Evolutionary conservation across 495 filamentous ascomycete species (phyloP), one percentile per base, ranked within the genome.

Genomic region (Talaromyces trachyspermus): DNA sequence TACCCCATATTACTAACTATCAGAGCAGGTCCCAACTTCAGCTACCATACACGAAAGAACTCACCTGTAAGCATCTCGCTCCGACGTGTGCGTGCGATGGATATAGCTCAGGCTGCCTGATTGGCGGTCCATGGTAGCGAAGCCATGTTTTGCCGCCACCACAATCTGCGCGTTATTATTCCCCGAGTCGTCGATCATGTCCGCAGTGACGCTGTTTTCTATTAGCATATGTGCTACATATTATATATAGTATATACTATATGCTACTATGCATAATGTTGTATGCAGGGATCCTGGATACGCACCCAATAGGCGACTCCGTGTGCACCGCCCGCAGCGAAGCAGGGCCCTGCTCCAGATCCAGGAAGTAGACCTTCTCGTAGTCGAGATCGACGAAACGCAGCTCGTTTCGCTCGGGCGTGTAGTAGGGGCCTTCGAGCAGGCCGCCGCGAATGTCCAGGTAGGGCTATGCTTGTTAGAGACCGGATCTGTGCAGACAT

Each of bases 351-450:
- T 76, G 63, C 26, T 60, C 66, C n/a, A 92, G 68, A 57, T 88
- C 77, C 48, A 95, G 71, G 25, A 70, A 69, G 66, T 94, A 89
- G 32, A 95, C 60, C 51, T 82, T 79, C 59, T 84, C 73, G 50
- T 86, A 78, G 64, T 81, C 86, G 64, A 95, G 92, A 68, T 97
- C 90, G 49, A 95, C 80, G 63, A 92, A 95, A 52, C 90, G 86
- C 30, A 95, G 77, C 49, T 78, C 78, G 53, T 88, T 76, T 32
- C 74, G 81, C 18, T 64, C 63, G 22, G 71, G 60, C 56, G 92
- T 86, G 64, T 84, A 86, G 69, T 78, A 89, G 11, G 90, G 90
- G 2, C 81, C 91, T 68, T 95, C 89, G 48, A 88, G 85, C 22
- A 95, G 73, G 11, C 69, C 72, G 60, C 86, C 89, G 44, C 83